phyloP scores from a whole-genome alignment of 225 moss, liverwort and hornwort genomes.

The Climacium dendroides region DNA sequence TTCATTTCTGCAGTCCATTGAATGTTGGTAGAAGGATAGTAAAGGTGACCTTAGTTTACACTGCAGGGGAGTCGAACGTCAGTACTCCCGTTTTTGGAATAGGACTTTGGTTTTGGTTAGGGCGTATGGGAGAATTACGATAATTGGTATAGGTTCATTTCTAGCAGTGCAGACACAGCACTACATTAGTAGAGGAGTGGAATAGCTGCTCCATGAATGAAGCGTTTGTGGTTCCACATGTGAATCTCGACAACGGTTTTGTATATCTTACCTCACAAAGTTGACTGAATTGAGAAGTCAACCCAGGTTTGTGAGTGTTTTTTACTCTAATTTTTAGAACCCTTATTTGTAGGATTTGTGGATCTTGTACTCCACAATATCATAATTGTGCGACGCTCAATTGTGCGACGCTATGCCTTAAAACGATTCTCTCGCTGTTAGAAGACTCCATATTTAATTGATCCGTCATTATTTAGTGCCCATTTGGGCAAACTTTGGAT shows the following conservation, averaged over 20 bases:
- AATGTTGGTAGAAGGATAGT: neutral
- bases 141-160: neutral
- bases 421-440: neutral
- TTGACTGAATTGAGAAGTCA: neutral
- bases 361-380: neutral
- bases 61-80: neutral
- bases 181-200: neutral
- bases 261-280: neutral
- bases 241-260: neutral
- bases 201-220: neutral
- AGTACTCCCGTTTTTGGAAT: neutral
- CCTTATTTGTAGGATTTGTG: neutral
- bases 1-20: neutral
- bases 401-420: neutral
- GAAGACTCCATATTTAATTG: neutral
- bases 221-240: neutral
- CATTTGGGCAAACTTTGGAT: neutral
- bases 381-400: too few species aligned
- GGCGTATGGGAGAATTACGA: too few species aligned
- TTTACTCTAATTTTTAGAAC: neutral
- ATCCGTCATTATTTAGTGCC: neutral
- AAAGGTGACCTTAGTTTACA: neutral
- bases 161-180: neutral
- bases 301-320: neutral
- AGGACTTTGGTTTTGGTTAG: neutral